Conservation (phyloP, 805 yeast genomes). For the Pichia cephalocereana region DNA sequence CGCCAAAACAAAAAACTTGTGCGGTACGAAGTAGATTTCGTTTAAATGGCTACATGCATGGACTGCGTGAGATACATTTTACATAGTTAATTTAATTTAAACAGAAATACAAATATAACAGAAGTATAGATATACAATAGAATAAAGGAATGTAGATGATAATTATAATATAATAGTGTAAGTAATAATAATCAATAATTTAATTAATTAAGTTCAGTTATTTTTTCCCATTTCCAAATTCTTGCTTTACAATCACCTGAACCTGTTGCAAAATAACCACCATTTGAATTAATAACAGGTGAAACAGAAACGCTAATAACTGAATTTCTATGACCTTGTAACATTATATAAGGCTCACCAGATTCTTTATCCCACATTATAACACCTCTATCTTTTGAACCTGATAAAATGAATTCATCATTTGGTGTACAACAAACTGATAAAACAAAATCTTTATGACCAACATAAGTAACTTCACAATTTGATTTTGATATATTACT, state of each 20-base stretch:
- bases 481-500: constrained; percentile 37
- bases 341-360: constrained; percentile 88
- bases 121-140: not conserved
- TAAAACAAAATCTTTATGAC: constrained; percentile 93
- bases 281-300: constrained; percentile 54
- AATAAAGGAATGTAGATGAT: not conserved
- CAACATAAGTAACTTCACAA: constrained; percentile 88
- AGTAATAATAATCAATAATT: not conserved
- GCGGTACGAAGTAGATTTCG: too few species aligned
- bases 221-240: constrained; percentile 79
- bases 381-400: constrained; percentile 95
- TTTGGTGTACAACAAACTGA: constrained; percentile 93
- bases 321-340: constrained; percentile 94
- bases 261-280: constrained; percentile 92
- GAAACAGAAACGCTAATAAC: constrained; percentile 92
- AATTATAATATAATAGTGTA: too few species aligned
- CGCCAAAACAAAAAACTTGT: too few species aligned
- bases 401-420: constrained; percentile 82
- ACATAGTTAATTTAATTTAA: too few species aligned
- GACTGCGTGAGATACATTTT: too few species aligned
- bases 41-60: too few species aligned
- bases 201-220: constrained; percentile 7
- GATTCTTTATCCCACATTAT: constrained; percentile 91
- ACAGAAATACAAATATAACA: not conserved
- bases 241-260: constrained; percentile 96